Evolutionary conservation across 352 stramenopile species (phyloP).

Genomic region (Peronospora destructor): DNA sequence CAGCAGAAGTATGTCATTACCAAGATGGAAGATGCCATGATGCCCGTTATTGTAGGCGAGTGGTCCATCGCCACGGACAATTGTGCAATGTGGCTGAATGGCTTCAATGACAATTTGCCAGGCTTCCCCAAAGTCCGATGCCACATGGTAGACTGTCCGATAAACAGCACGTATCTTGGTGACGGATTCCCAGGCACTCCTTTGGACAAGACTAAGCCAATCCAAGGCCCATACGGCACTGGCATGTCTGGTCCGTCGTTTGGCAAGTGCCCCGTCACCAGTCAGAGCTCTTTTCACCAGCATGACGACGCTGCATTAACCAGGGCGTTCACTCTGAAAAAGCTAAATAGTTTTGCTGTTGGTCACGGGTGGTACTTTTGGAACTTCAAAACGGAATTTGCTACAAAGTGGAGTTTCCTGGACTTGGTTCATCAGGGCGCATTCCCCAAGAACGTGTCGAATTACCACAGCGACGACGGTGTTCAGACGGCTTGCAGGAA

Average conservation of each 20-base stretch:
- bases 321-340: conserved; percentile 83
- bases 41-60: conserved; percentile 93
- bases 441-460: conserved; percentile 74
- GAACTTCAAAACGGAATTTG: conserved; percentile 93
- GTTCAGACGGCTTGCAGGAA: conserved; percentile 54
- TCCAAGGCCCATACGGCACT: conserved; percentile 83
- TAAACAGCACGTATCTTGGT: conserved; percentile 87
- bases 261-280: conserved; percentile 83
- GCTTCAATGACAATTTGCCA: conserved; percentile 87
- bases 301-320: conserved; percentile 77
- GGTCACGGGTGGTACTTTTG: conserved; percentile 94
- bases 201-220: conserved; percentile 82
- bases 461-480: conserved; percentile 50
- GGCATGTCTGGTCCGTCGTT: conserved; percentile 82
- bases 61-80: conserved; percentile 89
- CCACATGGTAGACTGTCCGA: conserved; percentile 74
- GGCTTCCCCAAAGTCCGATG: conserved; percentile 89
- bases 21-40: conserved; percentile 89
- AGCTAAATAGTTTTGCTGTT: conserved; percentile 87
- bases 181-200: conserved; percentile 86
- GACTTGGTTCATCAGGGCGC: conserved; percentile 45
- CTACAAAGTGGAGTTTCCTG: conserved; percentile 88
- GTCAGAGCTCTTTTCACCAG: conserved; percentile 77
- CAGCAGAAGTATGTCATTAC: conserved; percentile 85
- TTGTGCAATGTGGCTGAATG: conserved; percentile 84